Evolutionary conservation across 75 land plant genomes (phyloP), one percentile per base, ranked within the genome.

Genomic region (Pinus tabuliformis): DNA sequence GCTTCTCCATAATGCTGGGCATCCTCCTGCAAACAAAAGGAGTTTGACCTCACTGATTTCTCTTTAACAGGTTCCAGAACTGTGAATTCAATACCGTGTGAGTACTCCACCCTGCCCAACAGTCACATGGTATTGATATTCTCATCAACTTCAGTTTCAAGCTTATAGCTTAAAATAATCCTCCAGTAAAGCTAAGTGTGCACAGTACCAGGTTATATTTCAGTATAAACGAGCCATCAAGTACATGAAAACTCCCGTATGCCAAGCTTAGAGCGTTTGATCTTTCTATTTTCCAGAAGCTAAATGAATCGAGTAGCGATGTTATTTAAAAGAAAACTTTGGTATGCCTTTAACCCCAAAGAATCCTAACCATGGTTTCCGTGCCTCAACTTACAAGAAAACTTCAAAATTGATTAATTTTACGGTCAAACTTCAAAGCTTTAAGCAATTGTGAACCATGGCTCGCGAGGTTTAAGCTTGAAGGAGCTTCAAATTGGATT

Each of bases 1-100:
- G n/a, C 72, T 42, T 68, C 20, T 68, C 72, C 72, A 68, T 68
- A 42, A 68, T 68, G 54, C 72, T 68, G 72, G 72, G 72, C 72
- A 68, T 68, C 72, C 49, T 68, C 72, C 54, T 68, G 72, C 24
- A 42, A 68, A 42, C 24, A 68, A 37, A 68, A 45, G 12, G 54
- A 68, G 49, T 42, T 39, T 37, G 42, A n/a, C 14, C 22, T 6
- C 39, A 21, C 72, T 68, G 39, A 20, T 68, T 39, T 18, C 72
- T 42, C 49, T 8, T 42, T 42, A 39, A 42, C 72, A 42, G 45
- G 22, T 42, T 68, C 72, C 52, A 42, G 68, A 68, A 42, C 49
- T 20, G 45, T 21, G 18, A 7, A 45, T 20, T 68, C 72, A 68
- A 42, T 20, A 42, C 72, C 9, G 22, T 37, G n/a, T 7, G 22